Evolutionary conservation across 2,329 filamentous ascomycete species (phyloP), one percentile per base, ranked within the genome.

Genomic region (Colletotrichum gigasporum): DNA sequence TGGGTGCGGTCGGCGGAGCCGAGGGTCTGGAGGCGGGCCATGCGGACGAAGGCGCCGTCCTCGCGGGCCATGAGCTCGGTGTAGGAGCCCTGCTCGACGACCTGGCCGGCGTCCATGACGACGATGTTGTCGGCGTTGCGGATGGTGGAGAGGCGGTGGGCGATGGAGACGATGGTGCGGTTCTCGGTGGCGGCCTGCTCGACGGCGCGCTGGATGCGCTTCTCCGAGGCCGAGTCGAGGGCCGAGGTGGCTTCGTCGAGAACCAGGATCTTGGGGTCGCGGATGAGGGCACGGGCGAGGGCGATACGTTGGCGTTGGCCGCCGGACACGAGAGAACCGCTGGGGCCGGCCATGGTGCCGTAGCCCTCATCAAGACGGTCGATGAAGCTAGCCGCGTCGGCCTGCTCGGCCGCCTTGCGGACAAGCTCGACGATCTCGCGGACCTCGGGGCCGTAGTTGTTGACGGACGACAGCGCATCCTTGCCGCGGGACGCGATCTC

Each of bases 111-210:
- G 12, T 85, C 81, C 72, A 91, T 81, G 16, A 92, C 89, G 18
- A 91, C 79, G 61, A 92, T 91, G 65, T 87, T 85, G 69, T 92
- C 87, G 0, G 90, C 89, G 55, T 87, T 83, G 69, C 83, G 84
- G 66, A 89, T 87, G 0, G 87, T 89, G 0, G 85, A 87, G 2
- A 90, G 75, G 2, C 87, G 79, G 72, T 90, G 87, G 0, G 90
- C 89, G 66, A 92, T 89, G 14, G 88, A 82, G 57, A 92, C 86
- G 0, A 90, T 88, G 0, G 90, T 91, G 22, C 89, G 81, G 54
- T 84, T 82, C 34, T 61, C 55, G 56, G 81, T 78, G 2, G 73
- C 64, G 65, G 79, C 69, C 67, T 71, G 44, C 67, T 77, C 74
- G 18, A 83, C 71, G 2, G 76, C 76, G 2, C 60, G 67, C 69